phyloP scores from a whole-genome alignment of 208 protist genomes.

The Naegleria lovaniensis region DNA sequence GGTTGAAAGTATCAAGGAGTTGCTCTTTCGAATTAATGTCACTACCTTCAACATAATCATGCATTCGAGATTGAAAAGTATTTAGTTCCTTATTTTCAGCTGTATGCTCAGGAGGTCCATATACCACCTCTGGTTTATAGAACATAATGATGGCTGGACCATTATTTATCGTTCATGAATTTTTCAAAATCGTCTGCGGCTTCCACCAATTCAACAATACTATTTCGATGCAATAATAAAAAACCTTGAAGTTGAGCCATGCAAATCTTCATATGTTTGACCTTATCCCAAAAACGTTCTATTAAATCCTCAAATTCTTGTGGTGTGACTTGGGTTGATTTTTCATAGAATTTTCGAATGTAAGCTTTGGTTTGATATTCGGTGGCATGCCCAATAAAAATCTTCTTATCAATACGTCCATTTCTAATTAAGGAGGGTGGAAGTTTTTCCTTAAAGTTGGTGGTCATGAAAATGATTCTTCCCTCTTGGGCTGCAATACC shows the following conservation, averaged over 20 bases:
- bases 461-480: conserved; percentile 77
- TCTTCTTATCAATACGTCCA: conserved; percentile 75
- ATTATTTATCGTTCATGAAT: neutral
- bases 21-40: no score
- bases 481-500: conserved; percentile 81
- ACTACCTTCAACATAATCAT: no score
- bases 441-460: conserved; percentile 78
- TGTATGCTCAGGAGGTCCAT: no score
- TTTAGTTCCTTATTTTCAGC: no score
- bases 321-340: neutral
- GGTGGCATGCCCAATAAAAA: conserved; percentile 67
- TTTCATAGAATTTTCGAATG: conserved; percentile 74
- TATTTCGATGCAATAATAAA: neutral
- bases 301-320: neutral
- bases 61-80: no score
- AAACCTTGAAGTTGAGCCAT: conserved; percentile 12
- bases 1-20: no score
- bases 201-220: neutral
- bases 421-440: conserved; percentile 66
- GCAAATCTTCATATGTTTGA: neutral
- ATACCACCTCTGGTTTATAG: no score
- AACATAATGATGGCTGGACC: no score
- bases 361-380: conserved; percentile 61
- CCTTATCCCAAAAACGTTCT: neutral
- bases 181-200: neutral